Evolutionary conservation across 768 basidiomycete genomes (phyloP).

Genomic region (Tubosaeta sp.): DNA sequence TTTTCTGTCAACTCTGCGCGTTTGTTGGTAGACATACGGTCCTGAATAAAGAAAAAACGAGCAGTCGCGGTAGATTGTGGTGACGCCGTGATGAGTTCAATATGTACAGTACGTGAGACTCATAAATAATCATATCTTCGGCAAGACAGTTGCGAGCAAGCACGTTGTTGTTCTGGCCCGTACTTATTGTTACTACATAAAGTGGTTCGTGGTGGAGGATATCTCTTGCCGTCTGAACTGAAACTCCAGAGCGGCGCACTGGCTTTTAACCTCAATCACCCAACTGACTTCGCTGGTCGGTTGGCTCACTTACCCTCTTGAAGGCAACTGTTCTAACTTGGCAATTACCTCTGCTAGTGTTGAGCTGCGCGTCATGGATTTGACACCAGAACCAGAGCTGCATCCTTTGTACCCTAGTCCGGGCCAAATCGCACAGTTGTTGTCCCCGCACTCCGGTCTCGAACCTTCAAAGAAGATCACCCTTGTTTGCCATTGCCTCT

Average conservation of each 20-base stretch:
- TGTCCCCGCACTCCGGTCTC: conserved; percentile 66
- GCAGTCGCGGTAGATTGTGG: not conserved
- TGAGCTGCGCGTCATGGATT: conserved; percentile 41
- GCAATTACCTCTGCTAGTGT: conserved; percentile 28
- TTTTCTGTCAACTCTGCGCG: conserved; percentile 41
- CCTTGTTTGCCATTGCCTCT: conserved; percentile 70
- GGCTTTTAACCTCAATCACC: conserved; percentile 3
- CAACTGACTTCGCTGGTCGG: conserved; percentile 1
- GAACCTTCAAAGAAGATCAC: conserved; percentile 61
- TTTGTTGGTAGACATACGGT: conserved; percentile 51
- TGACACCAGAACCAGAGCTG: conserved; percentile 74
- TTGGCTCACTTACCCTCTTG: conserved; percentile 8
- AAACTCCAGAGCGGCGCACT: conserved; percentile 9
- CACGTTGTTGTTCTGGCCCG: too few species aligned
- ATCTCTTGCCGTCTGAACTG: conserved; percentile 17
- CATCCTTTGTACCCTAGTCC: conserved; percentile 74
- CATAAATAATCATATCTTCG: conserved; percentile 1
- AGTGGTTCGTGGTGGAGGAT: conserved; percentile 3
- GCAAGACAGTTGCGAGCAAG: too few species aligned
- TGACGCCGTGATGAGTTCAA: too few species aligned
- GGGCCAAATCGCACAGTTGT: conserved; percentile 53
- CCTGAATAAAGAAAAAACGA: conserved; percentile 2
- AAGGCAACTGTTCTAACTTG: conserved; percentile 1
- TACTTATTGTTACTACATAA: conserved; percentile 1
- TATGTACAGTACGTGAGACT: not conserved